Percentiles rank a stretch among this genome's conserved stretches.
phyloP scores from a whole-genome alignment of 2,329 filamentous ascomycete genomes.

The Xylaria hypoxylon region DNA sequence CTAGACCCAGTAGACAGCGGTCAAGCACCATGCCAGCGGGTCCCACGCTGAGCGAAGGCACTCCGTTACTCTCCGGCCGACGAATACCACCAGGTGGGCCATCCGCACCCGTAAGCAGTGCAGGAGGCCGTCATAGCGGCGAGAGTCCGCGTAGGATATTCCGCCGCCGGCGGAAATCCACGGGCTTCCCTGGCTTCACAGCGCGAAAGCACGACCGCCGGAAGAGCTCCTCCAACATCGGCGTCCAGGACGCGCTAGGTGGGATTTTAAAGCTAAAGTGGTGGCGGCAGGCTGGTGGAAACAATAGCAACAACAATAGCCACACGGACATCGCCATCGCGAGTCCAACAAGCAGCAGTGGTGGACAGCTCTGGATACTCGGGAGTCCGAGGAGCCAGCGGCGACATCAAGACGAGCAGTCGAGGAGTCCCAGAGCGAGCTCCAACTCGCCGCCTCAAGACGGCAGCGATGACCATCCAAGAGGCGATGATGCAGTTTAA shows the following conservation, averaged over 20 bases:
- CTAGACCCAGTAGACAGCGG: constrained; percentile 58
- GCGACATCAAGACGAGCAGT: constrained; percentile 30
- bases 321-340: constrained; percentile 41
- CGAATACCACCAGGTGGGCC: constrained; percentile 47
- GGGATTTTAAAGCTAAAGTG: constrained; percentile 67
- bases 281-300: constrained; percentile 56
- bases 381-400: constrained; percentile 19
- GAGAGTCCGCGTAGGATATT: constrained; percentile 48
- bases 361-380: constrained; percentile 40
- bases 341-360: constrained; percentile 41
- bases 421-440: constrained; percentile 27
- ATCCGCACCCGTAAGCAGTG: constrained; percentile 44
- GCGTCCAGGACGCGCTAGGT: constrained; percentile 62
- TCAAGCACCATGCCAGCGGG: constrained; percentile 61
- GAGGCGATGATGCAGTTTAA: constrained; percentile 48
- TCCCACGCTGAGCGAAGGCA: constrained; percentile 52
- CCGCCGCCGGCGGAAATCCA: constrained; percentile 67
- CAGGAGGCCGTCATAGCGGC: constrained; percentile 33
- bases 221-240: constrained; percentile 51
- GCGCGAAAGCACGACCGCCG: constrained; percentile 59
- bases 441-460: constrained; percentile 20
- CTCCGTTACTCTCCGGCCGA: constrained; percentile 53
- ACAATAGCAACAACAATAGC: constrained; percentile 26
- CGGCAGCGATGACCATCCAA: constrained; percentile 21
- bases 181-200: constrained; percentile 71